These are phyloP conservation scores for Shiraia bambusicola DNA, from an alignment of 2,329 filamentous ascomycete genomes.

Conservation along the genomic window DNA sequence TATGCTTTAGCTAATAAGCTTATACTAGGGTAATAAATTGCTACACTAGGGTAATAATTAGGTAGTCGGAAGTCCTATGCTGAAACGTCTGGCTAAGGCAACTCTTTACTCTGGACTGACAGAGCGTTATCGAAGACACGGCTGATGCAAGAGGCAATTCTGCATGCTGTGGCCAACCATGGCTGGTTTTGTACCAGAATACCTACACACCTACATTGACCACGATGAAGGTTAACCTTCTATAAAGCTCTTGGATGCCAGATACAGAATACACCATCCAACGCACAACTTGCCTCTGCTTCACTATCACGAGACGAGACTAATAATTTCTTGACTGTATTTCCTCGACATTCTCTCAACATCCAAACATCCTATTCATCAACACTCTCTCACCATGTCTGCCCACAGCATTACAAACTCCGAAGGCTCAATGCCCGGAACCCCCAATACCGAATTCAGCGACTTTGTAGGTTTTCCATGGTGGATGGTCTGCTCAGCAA, in stretches of 20 bases:
- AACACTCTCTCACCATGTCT: conserved; percentile 1
- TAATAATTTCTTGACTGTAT: background rate
- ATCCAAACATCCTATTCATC: background rate
- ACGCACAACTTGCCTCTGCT: background rate
- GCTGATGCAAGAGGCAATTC: background rate
- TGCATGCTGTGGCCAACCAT: background rate
- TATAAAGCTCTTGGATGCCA: background rate
- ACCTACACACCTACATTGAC: background rate
- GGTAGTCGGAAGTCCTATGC: no score
- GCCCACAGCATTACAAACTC: conserved; percentile 2
- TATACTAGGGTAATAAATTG: no score
- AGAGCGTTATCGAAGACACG: background rate
- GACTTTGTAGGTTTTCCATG: conserved; percentile 3
- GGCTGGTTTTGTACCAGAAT: background rate
- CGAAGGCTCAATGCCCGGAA: conserved; percentile 3
- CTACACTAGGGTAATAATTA: no score
- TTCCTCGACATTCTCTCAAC: background rate
- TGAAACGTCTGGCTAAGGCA: background rate
- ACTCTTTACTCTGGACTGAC: background rate
- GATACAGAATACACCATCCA: background rate
- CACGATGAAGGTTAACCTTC: background rate
- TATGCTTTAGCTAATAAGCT: no score
- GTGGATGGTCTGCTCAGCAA: background rate
- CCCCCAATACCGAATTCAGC: conserved; percentile 7
- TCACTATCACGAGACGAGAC: background rate